Evolutionary conservation across 495 filamentous ascomycete species (phyloP).

Genomic region (Neurospora sp.): DNA sequence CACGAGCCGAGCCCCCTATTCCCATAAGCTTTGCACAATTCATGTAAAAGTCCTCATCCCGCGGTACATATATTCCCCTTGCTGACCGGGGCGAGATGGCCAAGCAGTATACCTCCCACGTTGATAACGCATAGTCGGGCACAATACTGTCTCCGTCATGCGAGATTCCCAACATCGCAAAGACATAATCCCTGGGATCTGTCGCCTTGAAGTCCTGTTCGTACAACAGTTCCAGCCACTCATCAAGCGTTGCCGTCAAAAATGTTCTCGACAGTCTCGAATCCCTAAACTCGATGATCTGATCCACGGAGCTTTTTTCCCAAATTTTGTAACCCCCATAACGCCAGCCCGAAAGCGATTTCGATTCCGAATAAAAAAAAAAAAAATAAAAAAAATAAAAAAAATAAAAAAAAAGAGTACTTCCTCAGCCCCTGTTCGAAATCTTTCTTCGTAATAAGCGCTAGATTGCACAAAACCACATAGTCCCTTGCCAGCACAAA

Average conservation of each 20-base stretch:
- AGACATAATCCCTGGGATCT: not conserved
- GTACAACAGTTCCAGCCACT: not conserved
- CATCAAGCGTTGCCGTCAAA: not conserved
- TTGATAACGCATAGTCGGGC: not conserved
- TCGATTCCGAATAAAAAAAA: no score
- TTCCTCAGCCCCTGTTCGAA: not conserved
- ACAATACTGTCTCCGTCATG: rapidly evolving
- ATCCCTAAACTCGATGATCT: no score
- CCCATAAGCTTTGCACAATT: no score
- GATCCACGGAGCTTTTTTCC: no score
- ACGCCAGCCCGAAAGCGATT: no score
- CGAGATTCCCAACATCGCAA: not conserved
- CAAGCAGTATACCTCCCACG: not conserved
- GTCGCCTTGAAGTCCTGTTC: not conserved
- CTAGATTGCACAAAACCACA: not conserved
- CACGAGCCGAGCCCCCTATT: not conserved
- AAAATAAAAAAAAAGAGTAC: no score
- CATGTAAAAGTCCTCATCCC: no score
- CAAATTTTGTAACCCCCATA: no score
- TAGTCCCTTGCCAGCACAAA: not conserved
- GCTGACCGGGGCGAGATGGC: not conserved
- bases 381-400: no score
- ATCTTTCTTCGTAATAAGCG: not conserved
- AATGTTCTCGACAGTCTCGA: no score
- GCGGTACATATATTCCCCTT: no score